Evolutionary conservation across 352 stramenopile species (phyloP).

Genomic region (Saprolegnia diclina): DNA sequence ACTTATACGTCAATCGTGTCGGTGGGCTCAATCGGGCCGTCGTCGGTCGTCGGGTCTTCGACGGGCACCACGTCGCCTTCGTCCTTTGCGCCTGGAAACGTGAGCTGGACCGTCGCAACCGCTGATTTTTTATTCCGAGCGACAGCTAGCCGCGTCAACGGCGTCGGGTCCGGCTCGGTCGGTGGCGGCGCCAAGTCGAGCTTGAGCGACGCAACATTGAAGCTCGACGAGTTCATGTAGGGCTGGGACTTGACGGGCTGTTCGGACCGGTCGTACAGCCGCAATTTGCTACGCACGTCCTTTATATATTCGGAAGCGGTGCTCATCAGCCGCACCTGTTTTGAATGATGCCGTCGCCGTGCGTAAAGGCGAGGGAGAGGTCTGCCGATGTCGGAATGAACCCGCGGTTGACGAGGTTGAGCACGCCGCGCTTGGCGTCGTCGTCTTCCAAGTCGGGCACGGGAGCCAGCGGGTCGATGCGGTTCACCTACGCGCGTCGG

Average conservation of each 20-base stretch:
- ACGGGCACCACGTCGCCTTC: constrained; percentile 15
- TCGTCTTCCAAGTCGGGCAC: constrained; percentile 48
- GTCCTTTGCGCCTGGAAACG: constrained; percentile 24
- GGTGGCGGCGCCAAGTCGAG: constrained; percentile 47
- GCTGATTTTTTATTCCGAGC: background rate
- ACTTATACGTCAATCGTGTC: constrained; percentile 34
- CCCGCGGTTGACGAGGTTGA: constrained; percentile 63
- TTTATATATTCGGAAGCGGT: background rate
- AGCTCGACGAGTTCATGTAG: constrained; percentile 58
- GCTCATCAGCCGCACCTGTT: constrained; percentile 36
- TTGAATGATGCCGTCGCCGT: constrained; percentile 46
- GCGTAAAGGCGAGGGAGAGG: constrained; percentile 59
- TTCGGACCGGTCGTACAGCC: constrained; percentile 54
- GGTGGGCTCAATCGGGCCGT: constrained; percentile 28
- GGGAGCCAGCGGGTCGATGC: constrained; percentile 43
- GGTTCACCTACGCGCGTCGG: constrained; percentile 25
- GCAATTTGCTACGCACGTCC: background rate
- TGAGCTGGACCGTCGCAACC: constrained; percentile 6
- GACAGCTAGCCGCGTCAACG: background rate
- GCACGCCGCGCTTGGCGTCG: constrained; percentile 55
- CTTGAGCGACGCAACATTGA: constrained; percentile 71
- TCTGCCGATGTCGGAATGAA: constrained; percentile 58
- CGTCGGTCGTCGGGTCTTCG: background rate
- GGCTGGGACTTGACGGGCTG: constrained; percentile 41
- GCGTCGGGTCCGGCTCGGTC: background rate